phyloP scores from a whole-genome alignment of 805 yeast species.

The Pichia heedii region DNA sequence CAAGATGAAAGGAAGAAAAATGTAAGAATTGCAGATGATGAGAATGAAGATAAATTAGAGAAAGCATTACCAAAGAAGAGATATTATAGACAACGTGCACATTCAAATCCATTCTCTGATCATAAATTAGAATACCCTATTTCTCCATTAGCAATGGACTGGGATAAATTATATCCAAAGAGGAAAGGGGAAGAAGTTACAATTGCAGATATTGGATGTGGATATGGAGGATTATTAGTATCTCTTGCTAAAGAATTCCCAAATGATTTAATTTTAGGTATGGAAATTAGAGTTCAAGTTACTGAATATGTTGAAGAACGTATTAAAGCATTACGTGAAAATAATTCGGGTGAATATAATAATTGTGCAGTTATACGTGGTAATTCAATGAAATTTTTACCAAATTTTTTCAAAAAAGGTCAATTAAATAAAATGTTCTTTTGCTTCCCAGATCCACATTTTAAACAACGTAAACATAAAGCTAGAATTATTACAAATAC shows the following conservation, averaged over 20 bases:
- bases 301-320: conserved; percentile 95
- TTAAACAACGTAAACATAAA: conserved; percentile 94
- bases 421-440: conserved; percentile 89
- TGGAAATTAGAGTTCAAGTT: conserved; percentile 97
- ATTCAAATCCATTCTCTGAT: conserved; percentile 94
- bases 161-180: conserved; percentile 70
- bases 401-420: conserved; percentile 79
- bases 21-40: conserved; percentile 30
- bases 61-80: conserved; percentile 63
- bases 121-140: conserved; percentile 84
- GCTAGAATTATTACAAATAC: conserved; percentile 93
- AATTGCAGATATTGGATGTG: conserved; percentile 96
- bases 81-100: conserved; percentile 93
- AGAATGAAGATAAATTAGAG: conserved; percentile 20
- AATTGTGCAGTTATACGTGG: conserved; percentile 89
- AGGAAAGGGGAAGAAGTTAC: conserved; percentile 50
- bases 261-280: conserved; percentile 70
- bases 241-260: conserved; percentile 75
- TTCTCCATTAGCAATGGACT: conserved; percentile 77
- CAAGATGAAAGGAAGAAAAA: conserved; percentile 42
- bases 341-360: conserved; percentile 40
- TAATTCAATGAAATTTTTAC: conserved; percentile 94
- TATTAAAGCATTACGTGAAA: conserved; percentile 73
- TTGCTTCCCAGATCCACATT: conserved; percentile 99
- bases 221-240: conserved; percentile 86